Conservation (phyloP, 2,329 filamentous ascomycete species). For the Dendryphion nanum region DNA sequence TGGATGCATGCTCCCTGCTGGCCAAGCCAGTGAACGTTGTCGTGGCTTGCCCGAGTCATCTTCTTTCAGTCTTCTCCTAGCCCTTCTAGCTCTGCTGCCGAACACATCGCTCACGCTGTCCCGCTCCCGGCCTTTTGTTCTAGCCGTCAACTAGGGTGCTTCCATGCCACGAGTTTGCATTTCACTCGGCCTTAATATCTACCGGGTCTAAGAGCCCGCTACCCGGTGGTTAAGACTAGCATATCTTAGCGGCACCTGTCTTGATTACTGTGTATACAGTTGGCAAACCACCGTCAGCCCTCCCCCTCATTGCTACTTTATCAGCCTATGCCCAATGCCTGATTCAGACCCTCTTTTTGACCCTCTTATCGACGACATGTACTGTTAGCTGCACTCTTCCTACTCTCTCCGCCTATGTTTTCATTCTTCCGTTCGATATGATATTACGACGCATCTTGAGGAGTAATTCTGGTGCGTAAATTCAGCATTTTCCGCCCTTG, state of each 20-base stretch:
- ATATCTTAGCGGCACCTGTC: too few species aligned
- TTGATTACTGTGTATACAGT: neutral
- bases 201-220: neutral
- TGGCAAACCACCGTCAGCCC: slow-evolving; percentile 10
- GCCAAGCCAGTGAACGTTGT: slow-evolving; percentile 4
- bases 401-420: neutral
- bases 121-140: neutral
- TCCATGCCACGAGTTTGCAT: neutral
- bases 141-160: neutral
- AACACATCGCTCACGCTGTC: neutral
- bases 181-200: neutral
- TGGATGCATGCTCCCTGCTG: neutral
- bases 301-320: slow-evolving; percentile 22
- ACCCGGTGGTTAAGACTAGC: neutral
- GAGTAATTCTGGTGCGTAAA: slow-evolving; percentile 7
- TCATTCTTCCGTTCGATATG: slow-evolving; percentile 6
- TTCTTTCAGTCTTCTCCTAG: slow-evolving; percentile 4
- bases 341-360: slow-evolving; percentile 7
- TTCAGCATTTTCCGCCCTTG: slow-evolving; percentile 2
- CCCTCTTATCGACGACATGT: too few species aligned
- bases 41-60: slow-evolving; percentile 4
- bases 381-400: neutral
- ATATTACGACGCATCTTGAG: slow-evolving; percentile 2
- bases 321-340: slow-evolving; percentile 12
- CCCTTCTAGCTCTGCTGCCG: slow-evolving; percentile 3